Conservation (phyloP, 768 basidiomycete genomes). For the Suillus variegatus region DNA sequence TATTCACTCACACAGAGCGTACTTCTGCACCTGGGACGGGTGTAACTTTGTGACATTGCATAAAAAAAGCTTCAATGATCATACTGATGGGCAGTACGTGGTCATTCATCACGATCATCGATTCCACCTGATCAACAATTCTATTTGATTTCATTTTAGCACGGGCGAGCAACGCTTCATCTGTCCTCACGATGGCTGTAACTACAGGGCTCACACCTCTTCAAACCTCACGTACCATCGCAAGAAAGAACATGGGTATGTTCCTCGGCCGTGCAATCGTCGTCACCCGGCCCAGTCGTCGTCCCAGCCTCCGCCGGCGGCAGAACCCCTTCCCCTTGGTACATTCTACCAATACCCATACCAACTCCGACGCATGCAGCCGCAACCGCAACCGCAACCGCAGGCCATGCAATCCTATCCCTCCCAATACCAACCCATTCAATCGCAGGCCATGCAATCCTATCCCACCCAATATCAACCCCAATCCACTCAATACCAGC, state of each 20-base stretch:
- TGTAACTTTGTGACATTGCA: constrained; percentile 14
- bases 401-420: no score
- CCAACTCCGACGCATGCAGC: no score
- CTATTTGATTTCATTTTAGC: constrained; percentile 11
- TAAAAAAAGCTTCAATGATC: not conserved
- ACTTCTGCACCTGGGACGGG: constrained; percentile 13
- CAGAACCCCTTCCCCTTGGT: no score
- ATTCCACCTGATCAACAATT: no score
- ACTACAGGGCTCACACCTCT: constrained; percentile 25
- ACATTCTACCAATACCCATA: no score
- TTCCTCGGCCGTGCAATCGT: constrained; percentile 12
- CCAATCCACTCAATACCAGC: not conserved
- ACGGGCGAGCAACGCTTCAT: constrained; percentile 20
- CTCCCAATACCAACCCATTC: no score
- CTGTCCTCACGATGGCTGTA: constrained; percentile 10
- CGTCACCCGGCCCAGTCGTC: no score
- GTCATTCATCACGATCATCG: no score
- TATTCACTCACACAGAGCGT: not conserved
- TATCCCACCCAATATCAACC: no score
- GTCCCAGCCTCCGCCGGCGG: no score
- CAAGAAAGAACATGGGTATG: constrained; percentile 21
- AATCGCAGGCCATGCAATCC: no score
- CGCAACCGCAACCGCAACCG: no score
- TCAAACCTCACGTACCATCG: constrained; percentile 26
- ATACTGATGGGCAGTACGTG: constrained; percentile 21